These are phyloP conservation scores for Pleurozium schreberi DNA, from an alignment of 225 moss, liverwort and hornwort genomes.

Conservation along the genomic window DNA sequence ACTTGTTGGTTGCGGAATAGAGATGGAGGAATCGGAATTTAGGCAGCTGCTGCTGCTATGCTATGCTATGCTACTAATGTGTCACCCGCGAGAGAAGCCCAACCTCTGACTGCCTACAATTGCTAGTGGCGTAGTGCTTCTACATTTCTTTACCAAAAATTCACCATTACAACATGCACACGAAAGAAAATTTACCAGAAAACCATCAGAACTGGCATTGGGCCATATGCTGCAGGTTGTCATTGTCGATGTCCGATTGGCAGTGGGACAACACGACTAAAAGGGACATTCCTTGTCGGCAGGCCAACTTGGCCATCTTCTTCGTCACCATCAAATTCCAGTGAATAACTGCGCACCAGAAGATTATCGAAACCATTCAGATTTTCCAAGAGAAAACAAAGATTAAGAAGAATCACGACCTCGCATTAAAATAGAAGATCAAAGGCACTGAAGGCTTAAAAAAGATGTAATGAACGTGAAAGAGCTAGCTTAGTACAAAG, in stretches of 20 bases:
- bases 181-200: background rate
- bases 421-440: background rate
- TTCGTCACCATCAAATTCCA: conserved; percentile 90
- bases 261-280: conserved; percentile 60
- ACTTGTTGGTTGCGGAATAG: background rate
- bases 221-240: conserved; percentile 12
- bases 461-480: background rate
- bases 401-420: background rate
- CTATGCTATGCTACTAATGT: conserved; percentile 48
- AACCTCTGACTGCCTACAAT: background rate
- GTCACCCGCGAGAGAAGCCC: conserved; percentile 28
- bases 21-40: background rate
- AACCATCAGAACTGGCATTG: background rate
- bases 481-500: background rate
- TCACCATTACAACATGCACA: conserved; percentile 4
- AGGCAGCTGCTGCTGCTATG: conserved; percentile 21
- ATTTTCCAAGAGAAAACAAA: background rate
- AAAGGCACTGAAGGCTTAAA: background rate
- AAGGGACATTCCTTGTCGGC: conserved; percentile 44
- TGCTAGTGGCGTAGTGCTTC: too few species aligned
- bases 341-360: conserved; percentile 15
- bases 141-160: background rate
- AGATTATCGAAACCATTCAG: background rate
- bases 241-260: conserved; percentile 86
- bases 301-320: conserved; percentile 77